Base-by-base conservation (phyloP, 805 yeast species). In the Starmerella roubikii region DNA sequence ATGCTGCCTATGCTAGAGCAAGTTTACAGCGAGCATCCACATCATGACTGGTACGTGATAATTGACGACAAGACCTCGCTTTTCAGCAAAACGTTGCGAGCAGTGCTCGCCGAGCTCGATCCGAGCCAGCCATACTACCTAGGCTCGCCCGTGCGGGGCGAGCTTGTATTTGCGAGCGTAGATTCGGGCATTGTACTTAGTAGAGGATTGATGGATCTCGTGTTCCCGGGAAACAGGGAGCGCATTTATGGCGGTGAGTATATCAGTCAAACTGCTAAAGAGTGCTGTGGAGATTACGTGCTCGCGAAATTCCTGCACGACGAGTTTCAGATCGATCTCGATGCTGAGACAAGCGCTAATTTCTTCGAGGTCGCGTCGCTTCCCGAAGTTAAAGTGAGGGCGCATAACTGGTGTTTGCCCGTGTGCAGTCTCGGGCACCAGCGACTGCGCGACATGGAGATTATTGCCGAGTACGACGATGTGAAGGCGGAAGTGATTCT, bases 311-410 rank as follows among this genome's bases (percentile, higher is more conserved):
- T 31, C 21, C 40, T 54, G 5, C 29, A 40, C 9, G 50, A 46
- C 8, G 19, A 28, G 24, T 30, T 32, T 4, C 38, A 38, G n/a
- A 28, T 39, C 12, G 39, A 39, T 15, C 32, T 49, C 7, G 43
- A 47, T n/a, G 42, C 42, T 6, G 38, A 27, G 7, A 31, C 34
- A 3, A 49, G 53, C 32, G 39, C 45, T 12, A 37, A 45, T 20
- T 46, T 46, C 13, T 47, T 55, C 34, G 56, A 54, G 41, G 53
- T 54, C n/a, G 46, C 44, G 19, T 47, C 55, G 1, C 48, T 50
- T 2, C 25, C 41, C 26, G 34, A 18, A 22, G 44, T 53, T 22
- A 43, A 44, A 4, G 37, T 40, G 15, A 35, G 42, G 16, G 40
- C 45, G 19, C 32, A 37, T 15, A 49, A 49, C 35, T 55, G 59